Evolutionary conservation across 805 yeast species (phyloP), one percentile per base, ranked within the genome.

Genomic region (Starmera amethionina): DNA sequence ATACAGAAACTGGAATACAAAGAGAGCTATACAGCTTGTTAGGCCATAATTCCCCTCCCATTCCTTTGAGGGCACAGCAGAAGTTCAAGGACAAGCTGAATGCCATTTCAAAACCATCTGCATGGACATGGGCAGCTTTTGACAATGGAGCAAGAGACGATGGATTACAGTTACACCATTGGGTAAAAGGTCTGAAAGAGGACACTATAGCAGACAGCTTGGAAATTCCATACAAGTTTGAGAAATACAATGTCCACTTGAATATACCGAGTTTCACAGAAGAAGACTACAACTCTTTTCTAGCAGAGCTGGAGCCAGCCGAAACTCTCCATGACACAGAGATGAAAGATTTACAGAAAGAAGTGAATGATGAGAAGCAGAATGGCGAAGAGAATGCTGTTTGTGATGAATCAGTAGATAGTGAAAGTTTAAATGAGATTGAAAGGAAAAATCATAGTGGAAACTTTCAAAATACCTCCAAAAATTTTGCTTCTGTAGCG

Each of bases 11-110:
- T 2, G 95, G 95, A 22, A 82, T 90, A 76, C 89, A 85, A 46
- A 73, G 97, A 49, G 98, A 93, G 58, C 66, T 93, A 40, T 89
- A 82, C 60, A 83, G 82, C 47, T 69, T 94, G 40, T 66, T 93
- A 33, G 98, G 99, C 5, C 89, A 93, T 32, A 87, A 87, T 58
- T 78, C 95, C 2, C 96, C 98, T 1, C 89, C 97, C 0, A 75
- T 73, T 8, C 72, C 71, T n/a, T 73, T 72, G n/a, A 67, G 68
- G 39, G 67, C 65, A 39, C 60, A 63, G n/a, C 64, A 55, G 25
- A 63, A 76, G 46, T 79, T 79, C 54, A 82, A 80, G 46, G 85
- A 79, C 43, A 72, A 77, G 48, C 68, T 85, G 39, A 75, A 75
- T 42, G 67, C 76, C 49, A 64, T 64, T 34, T 68, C 73, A 15